Conservation (phyloP, 2,329 filamentous ascomycete species). For the Bipolaris oryzae region DNA sequence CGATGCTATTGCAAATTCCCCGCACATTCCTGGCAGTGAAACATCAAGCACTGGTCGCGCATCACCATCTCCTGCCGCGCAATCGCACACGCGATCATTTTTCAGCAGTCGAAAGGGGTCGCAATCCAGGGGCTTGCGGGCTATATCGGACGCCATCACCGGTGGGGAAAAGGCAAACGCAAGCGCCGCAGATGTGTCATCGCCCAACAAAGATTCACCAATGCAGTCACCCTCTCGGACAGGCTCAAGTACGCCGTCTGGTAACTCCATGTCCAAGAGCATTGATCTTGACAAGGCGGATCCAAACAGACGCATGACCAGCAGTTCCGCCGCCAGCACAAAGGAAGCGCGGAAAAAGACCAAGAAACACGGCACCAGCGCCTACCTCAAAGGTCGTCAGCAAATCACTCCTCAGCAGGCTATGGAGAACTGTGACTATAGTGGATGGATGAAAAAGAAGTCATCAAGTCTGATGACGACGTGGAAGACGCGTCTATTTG, state of each 20-base stretch:
- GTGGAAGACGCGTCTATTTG: constrained; percentile 96
- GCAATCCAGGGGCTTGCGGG: constrained; percentile 73
- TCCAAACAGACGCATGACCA: constrained; percentile 41
- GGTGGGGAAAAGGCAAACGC: constrained; percentile 59
- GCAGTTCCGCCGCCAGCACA: constrained; percentile 54
- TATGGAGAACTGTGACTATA: constrained; percentile 86
- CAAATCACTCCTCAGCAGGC: constrained; percentile 83
- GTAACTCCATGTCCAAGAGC: constrained; percentile 65
- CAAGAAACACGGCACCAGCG: constrained; percentile 92
- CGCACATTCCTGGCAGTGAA: constrained; percentile 53
- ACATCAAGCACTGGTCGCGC: constrained; percentile 55
- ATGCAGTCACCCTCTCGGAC: constrained; percentile 72
- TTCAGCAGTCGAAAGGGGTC: constrained; percentile 44
- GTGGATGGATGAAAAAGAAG: constrained; percentile 99
- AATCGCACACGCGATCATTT: constrained; percentile 43
- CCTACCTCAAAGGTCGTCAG: constrained; percentile 84
- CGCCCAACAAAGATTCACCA: constrained; percentile 59
- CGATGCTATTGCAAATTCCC: constrained; percentile 51
- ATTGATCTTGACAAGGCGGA: constrained; percentile 79
- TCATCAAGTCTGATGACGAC: constrained; percentile 95
- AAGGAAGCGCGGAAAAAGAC: constrained; percentile 57
- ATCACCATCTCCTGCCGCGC: constrained; percentile 50
- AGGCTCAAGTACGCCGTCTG: constrained; percentile 72
- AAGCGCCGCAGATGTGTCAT: constrained; percentile 49
- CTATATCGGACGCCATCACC: constrained; percentile 77